Conservation (phyloP, 1,139 yeast genomes). For the Saccharomyces hybrid region DNA sequence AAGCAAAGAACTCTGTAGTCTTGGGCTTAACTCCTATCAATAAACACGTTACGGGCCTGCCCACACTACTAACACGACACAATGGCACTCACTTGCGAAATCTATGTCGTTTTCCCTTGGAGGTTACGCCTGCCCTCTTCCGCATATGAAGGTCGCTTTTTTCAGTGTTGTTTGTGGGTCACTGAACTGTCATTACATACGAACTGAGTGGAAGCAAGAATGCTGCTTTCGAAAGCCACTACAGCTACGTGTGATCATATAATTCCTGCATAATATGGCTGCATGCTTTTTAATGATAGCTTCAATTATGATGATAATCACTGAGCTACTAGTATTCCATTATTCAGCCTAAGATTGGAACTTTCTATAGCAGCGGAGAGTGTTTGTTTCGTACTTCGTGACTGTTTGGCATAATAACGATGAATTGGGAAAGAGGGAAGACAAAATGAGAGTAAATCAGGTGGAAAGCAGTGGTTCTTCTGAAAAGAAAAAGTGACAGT, state of each 20-base stretch:
- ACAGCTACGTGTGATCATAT: not conserved
- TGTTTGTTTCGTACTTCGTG: not conserved
- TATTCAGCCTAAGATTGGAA: not conserved
- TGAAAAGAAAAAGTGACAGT: not conserved
- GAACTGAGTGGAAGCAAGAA: not conserved
- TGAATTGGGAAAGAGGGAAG: not conserved
- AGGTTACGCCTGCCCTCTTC: not conserved
- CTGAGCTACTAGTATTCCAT: not conserved
- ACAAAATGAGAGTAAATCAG: not conserved
- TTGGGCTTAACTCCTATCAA: not conserved
- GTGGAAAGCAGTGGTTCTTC: not conserved
- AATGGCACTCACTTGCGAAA: not conserved
- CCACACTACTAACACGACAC: slow-evolving; percentile 1
- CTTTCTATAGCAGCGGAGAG: not conserved
- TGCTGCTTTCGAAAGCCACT: not conserved
- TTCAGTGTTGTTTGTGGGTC: not conserved
- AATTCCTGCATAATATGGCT: not conserved
- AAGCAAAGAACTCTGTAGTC: not conserved
- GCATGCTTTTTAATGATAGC: not conserved
- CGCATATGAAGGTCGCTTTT: not conserved
- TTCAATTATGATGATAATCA: not conserved
- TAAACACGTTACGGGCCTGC: slow-evolving; percentile 1
- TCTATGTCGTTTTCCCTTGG: not conserved
- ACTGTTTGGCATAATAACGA: not conserved
- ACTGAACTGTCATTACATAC: not conserved